Evolutionary conservation across 192 early-diverging fungal genomes (phyloP).

Genomic region (Coemansia asiatica): DNA sequence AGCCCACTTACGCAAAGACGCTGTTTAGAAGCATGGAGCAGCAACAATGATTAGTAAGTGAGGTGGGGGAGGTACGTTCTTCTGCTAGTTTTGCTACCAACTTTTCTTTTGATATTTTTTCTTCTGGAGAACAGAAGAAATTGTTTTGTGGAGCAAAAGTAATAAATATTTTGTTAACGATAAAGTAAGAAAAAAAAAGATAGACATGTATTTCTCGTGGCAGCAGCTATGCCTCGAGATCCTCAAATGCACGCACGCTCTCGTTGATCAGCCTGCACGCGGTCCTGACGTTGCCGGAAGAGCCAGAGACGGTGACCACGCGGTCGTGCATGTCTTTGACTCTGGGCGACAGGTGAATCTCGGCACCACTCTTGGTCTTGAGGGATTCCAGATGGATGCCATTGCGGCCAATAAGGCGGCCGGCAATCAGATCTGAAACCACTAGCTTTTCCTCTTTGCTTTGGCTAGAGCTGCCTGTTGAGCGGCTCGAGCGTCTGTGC

Average conservation of each 20-base stretch:
- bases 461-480: neutral
- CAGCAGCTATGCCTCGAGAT: constrained; percentile 8
- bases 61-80: no score
- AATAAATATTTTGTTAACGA: no score
- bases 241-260: constrained; percentile 32
- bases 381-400: constrained; percentile 26
- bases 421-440: constrained; percentile 40
- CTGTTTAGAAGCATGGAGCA: constrained; percentile 27
- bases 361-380: constrained; percentile 31
- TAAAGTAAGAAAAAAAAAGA: no score
- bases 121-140: no score
- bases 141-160: no score
- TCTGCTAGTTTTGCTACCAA: no score
- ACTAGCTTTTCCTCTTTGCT: constrained; percentile 29
- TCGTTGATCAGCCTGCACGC: constrained; percentile 30
- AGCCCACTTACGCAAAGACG: constrained; percentile 38
- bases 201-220: no score
- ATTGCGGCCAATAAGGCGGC: constrained; percentile 48
- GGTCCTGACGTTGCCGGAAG: constrained; percentile 11
- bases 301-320: constrained; percentile 39
- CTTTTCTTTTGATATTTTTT: no score
- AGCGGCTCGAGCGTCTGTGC: neutral
- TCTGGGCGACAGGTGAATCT: constrained; percentile 38
- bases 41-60: no score
- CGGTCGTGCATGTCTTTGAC: constrained; percentile 32